Base-by-base conservation (phyloP, 805 yeast genomes). In the Candida corydali region DNA sequence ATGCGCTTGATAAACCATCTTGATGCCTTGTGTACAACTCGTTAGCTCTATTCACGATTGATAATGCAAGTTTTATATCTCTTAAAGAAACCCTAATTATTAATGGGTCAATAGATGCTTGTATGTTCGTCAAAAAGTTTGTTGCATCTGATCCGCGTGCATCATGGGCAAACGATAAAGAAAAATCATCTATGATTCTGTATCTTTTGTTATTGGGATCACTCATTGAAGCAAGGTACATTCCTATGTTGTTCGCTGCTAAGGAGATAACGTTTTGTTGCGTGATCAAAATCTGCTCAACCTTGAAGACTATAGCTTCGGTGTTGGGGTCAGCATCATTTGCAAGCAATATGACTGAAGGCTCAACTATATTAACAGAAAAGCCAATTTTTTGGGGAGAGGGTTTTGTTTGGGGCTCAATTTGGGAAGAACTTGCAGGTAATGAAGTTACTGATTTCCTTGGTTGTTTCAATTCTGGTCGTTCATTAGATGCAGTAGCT, bases 301-400 rank as follows among this genome's bases (percentile, higher is more conserved):
- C 78, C 50, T 86, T 85, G 63, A 93, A 82, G 2, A 91, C 96
- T 42, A 91, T 74, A 0, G 98, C 98, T 49, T 89, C 95, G 0
- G 95, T 77, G 42, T 79, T 71, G 2, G 59, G 54, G 6, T 70
- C 65, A 1, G 81, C 70, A 0, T 96, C 86, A 54, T 91, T 85
- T 0, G 96, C 95, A 29, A 93, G 60, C 20, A 93, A 60, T 14
- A 86, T 77, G 14, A 91, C 67, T 0, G 95, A 86, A 0, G 91
- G 80, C 38, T 86, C 82, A 5, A 80, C 78, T 27, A 93, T 60
- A 50, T 85, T 87, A 25, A 91, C 52, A 1, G 85, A 72, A 43
- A 73, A 75, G 0, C 78, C 80, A 17, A 77, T 31, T 20, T 52
- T 49, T 22, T 51, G 24, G 1, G 47, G 27, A 2, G 26, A 20